Percentiles rank a stretch among this genome's conserved stretches.
Conservation (phyloP, 345 rosid genomes). For the Syzygium oleosum region DNA sequence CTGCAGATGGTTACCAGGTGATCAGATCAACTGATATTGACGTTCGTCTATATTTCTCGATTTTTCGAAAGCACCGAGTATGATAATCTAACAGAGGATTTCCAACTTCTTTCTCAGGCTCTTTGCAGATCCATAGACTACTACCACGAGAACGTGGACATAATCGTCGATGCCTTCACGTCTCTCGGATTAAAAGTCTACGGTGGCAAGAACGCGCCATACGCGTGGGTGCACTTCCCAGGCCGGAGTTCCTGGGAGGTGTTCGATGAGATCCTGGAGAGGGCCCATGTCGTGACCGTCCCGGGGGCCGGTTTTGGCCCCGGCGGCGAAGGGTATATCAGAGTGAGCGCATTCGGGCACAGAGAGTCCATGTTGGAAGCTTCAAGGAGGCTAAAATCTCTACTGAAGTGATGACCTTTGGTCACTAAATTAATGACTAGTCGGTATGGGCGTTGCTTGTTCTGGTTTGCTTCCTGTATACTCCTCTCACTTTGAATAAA, state of each 20-base stretch:
- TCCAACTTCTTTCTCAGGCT: conserved; percentile 17
- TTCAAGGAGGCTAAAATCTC: conserved; percentile 34
- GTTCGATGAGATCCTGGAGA: conserved; percentile 61
- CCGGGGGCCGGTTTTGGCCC: conserved; percentile 87
- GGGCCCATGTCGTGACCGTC: conserved; percentile 52
- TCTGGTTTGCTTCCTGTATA: neutral
- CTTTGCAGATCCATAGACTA: conserved; percentile 21
- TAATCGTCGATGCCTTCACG: conserved; percentile 38
- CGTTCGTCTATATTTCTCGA: neutral
- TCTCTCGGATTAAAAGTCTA: conserved; percentile 43
- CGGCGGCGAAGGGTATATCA: conserved; percentile 59
- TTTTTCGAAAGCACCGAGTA: neutral
- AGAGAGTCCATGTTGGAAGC: conserved; percentile 50
- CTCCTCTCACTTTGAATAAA: neutral
- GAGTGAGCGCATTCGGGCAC: conserved; percentile 67
- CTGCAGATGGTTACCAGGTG: conserved; percentile 52
- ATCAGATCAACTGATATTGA: neutral
- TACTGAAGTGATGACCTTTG: neutral
- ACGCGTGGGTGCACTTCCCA: conserved; percentile 65
- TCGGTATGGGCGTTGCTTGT: neutral
- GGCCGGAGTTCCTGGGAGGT: conserved; percentile 66
- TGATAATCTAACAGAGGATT: neutral
- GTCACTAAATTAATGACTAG: neutral
- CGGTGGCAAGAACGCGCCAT: conserved; percentile 75
- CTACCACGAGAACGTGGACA: conserved; percentile 61